These are phyloP conservation scores for Aspergillus brasiliensis DNA, from an alignment of 2,329 filamentous ascomycete genomes.

Conservation along the genomic window DNA sequence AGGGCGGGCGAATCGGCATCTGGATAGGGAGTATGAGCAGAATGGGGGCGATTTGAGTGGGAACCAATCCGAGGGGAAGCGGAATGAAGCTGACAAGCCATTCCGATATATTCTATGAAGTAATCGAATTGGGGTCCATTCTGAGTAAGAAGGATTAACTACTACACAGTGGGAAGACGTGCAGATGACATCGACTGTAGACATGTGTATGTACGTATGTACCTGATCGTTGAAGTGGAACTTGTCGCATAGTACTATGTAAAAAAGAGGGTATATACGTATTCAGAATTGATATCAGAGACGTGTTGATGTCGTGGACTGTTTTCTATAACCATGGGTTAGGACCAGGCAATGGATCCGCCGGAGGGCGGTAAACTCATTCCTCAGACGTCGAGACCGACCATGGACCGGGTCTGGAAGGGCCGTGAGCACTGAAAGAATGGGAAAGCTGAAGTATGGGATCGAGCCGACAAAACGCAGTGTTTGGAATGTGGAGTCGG, in stretches of 20 bases:
- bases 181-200: background rate
- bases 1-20: conserved; percentile 26
- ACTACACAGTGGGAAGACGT: background rate
- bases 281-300: background rate
- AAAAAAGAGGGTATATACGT: background rate
- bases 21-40: conserved; percentile 11
- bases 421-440: background rate
- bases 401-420: background rate
- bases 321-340: background rate
- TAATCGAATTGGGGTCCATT: background rate
- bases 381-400: background rate
- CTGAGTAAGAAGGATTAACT: background rate
- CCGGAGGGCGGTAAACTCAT: background rate
- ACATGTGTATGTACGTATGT: background rate
- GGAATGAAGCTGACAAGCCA: background rate
- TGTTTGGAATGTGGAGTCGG: background rate
- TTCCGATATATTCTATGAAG: background rate
- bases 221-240: background rate
- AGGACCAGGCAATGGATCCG: background rate
- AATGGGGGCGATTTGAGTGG: background rate
- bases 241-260: background rate
- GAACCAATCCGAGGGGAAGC: background rate
- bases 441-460: too few species aligned
- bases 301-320: background rate
- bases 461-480: background rate